These are phyloP conservation scores for Suillus occidentalis DNA, from an alignment of 768 basidiomycete genomes.

Conservation along the genomic window DNA sequence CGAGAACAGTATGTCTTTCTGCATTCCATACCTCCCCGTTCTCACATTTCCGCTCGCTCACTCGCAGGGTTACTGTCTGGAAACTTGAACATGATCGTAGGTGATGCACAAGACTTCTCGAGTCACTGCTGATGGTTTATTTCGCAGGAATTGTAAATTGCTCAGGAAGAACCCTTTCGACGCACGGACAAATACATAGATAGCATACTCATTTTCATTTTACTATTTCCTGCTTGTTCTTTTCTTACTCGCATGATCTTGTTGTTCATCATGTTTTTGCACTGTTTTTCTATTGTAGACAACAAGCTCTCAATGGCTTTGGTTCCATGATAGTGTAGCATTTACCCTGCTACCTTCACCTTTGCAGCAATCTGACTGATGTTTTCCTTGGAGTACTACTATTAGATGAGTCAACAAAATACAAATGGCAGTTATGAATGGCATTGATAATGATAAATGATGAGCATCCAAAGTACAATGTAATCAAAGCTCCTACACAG, in stretches of 20 bases:
- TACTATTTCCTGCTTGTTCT: background rate
- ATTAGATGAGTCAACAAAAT: background rate
- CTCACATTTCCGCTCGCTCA: constrained; percentile 3
- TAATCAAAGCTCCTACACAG: constrained; percentile 13
- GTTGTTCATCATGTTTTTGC: background rate
- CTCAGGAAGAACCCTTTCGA: background rate
- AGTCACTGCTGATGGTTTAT: background rate
- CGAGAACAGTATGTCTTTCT: constrained; percentile 54
- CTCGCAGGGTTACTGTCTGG: constrained; percentile 64
- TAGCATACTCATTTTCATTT: background rate
- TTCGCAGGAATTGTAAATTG: constrained; percentile 2
- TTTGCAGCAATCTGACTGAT: background rate
- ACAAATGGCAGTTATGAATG: background rate
- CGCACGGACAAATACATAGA: constrained; percentile 1
- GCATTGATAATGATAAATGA: background rate
- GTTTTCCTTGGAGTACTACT: background rate
- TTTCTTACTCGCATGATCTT: background rate
- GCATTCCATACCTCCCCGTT: constrained; percentile 12
- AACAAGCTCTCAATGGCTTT: background rate
- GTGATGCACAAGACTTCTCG: constrained; percentile 16
- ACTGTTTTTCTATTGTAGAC: background rate
- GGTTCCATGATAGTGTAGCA: background rate
- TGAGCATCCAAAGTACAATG: background rate
- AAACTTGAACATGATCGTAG: constrained; percentile 70
- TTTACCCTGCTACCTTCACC: background rate